Conservation (phyloP, 176 grass and related monocot species). For the Phragmites australis region DNA sequence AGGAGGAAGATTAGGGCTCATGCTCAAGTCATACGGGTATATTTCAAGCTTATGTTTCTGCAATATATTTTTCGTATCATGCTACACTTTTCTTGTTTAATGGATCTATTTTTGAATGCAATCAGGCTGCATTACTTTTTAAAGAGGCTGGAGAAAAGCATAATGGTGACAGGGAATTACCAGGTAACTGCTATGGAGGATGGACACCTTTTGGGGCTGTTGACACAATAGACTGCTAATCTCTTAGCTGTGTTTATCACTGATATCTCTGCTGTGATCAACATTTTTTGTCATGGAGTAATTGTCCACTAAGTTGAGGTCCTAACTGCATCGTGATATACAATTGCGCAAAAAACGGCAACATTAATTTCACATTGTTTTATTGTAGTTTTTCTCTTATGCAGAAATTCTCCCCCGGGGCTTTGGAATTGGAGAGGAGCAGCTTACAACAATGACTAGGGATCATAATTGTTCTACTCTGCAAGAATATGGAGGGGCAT, state of each 20-base stretch:
- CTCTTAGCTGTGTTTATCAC: not conserved
- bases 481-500: slow-evolving; percentile 83
- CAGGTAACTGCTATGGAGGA: slow-evolving; percentile 45
- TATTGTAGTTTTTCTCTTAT: no score
- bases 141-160: slow-evolving; percentile 80
- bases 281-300: slow-evolving; percentile 29
- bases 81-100: slow-evolving; percentile 17
- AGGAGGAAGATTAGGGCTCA: slow-evolving; percentile 87
- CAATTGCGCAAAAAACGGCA: not conserved
- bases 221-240: not conserved
- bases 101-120: slow-evolving; percentile 37
- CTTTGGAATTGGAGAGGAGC: slow-evolving; percentile 65
- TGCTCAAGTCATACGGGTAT: slow-evolving; percentile 99
- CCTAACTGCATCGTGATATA: slow-evolving; percentile 8
- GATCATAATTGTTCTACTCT: slow-evolving; percentile 84
- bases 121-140: slow-evolving; percentile 92
- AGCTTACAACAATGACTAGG: slow-evolving; percentile 71
- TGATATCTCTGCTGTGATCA: slow-evolving; percentile 19
- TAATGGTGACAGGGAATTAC: slow-evolving; percentile 32
- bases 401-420: slow-evolving; percentile 43
- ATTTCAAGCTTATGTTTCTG: slow-evolving; percentile 35
- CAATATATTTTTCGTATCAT: not conserved
- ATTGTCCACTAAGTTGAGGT: slow-evolving; percentile 3
- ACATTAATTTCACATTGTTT: slow-evolving; percentile 25
- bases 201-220: not conserved